Base-by-base conservation (phyloP, 148 eudicot genomes). In the Rhododendron griersonianum region DNA sequence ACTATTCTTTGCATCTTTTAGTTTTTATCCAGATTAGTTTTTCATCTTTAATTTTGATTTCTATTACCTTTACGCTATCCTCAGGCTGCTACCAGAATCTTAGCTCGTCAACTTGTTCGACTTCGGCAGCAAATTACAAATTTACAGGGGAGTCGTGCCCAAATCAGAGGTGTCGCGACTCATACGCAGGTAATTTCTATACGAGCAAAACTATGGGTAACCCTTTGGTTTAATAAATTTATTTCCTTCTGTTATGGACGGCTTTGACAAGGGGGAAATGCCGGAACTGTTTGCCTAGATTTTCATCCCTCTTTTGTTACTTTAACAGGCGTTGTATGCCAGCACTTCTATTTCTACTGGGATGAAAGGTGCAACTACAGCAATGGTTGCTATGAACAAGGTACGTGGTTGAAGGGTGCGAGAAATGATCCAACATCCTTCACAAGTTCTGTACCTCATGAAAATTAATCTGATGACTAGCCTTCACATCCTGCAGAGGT, bases 321-420 rank as follows among this genome's bases (percentile, higher is more conserved):
- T 73, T 87, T 13, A n/a, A 55, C 86, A 93, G 95, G 94, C 95
- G 14, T 47, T 93, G 87, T 93, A 92, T 74, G 95, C 94, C 37
- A 92, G 90, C 91, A 92, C 94, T 76, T 93, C 95, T 30, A 92
- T 93, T 57, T 90, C 92, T 45, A 93, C 95, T 39, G 95, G 95
- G 74, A 93, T 93, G 93, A 93, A 93, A 91, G 95, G 95, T 84
- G 95, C 95, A 86, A 93, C 95, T 67, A 93, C 89, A 87, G 95
- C 95, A 16, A 93, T 93, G 95, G 48, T 85, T 73, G 94, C 95
- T 74, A 93, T 93, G 95, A 93, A 93, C 89, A 91, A 93, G 95
- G 95, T 92, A 80, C 37, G 16, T 16, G 6, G 33, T 13, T 86
- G 41, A 78, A 78, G 78, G 35, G 51, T 55, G 48, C 33, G 28